Evolutionary conservation across 2,329 filamentous ascomycete species (phyloP).

Genomic region (Hymenoscyphus linearis): DNA sequence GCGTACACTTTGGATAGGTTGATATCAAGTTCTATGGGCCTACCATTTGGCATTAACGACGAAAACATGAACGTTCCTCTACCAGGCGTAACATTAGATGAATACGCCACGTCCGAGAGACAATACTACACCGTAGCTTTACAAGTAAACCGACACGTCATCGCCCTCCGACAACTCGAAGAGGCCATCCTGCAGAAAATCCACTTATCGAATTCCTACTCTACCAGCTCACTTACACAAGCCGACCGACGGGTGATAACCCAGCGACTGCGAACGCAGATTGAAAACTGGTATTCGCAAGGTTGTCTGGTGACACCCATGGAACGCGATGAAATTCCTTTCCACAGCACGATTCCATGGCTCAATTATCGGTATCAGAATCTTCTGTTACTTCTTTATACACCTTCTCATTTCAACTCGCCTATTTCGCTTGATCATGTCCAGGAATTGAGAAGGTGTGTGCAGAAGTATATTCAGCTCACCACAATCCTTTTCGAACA

Average conservation of each 20-base stretch:
- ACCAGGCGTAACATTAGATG: background rate
- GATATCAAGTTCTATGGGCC: background rate
- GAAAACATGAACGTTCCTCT: conserved; percentile 2
- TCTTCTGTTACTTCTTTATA: background rate
- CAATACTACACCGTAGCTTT: conserved; percentile 1
- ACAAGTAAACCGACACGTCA: conserved; percentile 1
- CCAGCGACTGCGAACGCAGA: background rate
- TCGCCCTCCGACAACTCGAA: background rate
- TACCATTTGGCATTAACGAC: conserved; percentile 1
- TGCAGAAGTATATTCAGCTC: background rate
- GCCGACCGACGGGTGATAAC: background rate
- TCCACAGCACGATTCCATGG: background rate
- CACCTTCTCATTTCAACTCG: conserved; percentile 1
- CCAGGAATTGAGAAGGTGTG: background rate
- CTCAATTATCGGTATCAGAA: background rate
- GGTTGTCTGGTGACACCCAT: conserved; percentile 1
- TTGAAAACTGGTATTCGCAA: background rate
- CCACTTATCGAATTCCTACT: background rate
- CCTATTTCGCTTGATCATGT: background rate
- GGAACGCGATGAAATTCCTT: conserved; percentile 1
- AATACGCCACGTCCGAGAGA: background rate
- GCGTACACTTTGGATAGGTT: background rate
- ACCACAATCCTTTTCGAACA: background rate
- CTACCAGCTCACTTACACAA: background rate
- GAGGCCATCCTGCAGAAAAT: background rate